phyloP scores from a whole-genome alignment of 257 asterid species.

The Lycium ferocissimum region DNA sequence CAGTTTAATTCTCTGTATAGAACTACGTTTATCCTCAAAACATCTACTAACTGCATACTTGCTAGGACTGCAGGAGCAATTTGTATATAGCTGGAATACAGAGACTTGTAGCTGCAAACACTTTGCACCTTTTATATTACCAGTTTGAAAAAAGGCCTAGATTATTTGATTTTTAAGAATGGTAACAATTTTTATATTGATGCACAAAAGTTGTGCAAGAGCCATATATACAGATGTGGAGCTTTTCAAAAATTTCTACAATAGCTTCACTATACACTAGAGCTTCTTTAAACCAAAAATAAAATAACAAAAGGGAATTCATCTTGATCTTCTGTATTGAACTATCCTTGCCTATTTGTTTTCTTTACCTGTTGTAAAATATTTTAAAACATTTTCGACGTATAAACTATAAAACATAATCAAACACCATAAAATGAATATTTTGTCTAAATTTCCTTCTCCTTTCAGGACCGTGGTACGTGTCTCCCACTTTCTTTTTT shows the following conservation, averaged over 20 bases:
- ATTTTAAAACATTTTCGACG: background rate
- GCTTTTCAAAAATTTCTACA: background rate
- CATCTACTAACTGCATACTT: background rate
- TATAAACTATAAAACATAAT: background rate
- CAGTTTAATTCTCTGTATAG: background rate
- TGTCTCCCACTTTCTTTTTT: background rate
- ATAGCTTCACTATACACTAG: background rate
- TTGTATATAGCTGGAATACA: background rate
- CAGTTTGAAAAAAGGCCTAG: background rate
- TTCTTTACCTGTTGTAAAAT: background rate
- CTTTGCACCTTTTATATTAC: background rate
- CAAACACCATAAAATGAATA: background rate
- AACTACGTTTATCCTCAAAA: background rate
- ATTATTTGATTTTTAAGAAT: no score
- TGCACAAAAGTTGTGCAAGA: background rate
- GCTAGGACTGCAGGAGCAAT: background rate
- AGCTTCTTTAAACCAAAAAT: background rate
- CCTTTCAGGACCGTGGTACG: background rate
- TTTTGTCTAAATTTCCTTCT: background rate
- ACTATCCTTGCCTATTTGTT: background rate
- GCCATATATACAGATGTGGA: background rate
- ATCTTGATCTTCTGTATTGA: background rate
- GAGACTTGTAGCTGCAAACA: background rate
- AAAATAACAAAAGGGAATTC: background rate
- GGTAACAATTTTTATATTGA: background rate